phyloP scores from a whole-genome alignment of 345 rosid species.

The Hibiscus mutabilis region DNA sequence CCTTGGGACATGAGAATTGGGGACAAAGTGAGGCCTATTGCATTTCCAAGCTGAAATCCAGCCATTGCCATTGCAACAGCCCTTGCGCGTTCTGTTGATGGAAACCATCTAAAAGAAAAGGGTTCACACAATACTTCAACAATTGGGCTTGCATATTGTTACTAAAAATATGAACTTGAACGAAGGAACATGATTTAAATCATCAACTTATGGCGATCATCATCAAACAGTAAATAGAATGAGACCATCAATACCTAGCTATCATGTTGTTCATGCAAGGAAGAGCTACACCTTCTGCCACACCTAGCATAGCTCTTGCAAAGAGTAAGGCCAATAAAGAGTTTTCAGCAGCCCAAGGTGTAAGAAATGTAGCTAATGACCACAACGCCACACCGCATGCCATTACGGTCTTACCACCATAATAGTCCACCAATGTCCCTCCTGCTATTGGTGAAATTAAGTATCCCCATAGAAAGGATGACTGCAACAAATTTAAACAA shows the following conservation, averaged over 20 bases:
- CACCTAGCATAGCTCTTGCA: slow-evolving; percentile 68
- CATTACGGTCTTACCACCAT: slow-evolving; percentile 93
- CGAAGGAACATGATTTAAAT: not conserved
- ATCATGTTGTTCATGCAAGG: slow-evolving; percentile 99
- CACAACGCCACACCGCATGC: slow-evolving; percentile 90
- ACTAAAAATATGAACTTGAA: slow-evolving; percentile 10
- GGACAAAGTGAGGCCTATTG: slow-evolving; percentile 72
- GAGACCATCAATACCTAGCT: slow-evolving; percentile 49
- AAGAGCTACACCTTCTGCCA: slow-evolving; percentile 98
- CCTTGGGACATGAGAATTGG: slow-evolving; percentile 90
- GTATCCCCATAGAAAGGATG: slow-evolving; percentile 96
- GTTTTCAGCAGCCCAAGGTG: slow-evolving; percentile 96
- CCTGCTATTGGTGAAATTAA: slow-evolving; percentile 85
- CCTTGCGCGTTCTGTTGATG: slow-evolving; percentile 81
- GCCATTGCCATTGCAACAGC: slow-evolving; percentile 97
- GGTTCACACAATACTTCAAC: slow-evolving; percentile 22
- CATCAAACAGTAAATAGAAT: slow-evolving; percentile 17
- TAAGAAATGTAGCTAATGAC: slow-evolving; percentile 88
- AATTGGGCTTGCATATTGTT: slow-evolving; percentile 19
- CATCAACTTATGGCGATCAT: not conserved
- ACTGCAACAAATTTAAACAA: slow-evolving; percentile 41
- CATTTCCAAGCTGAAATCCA: slow-evolving; percentile 89
- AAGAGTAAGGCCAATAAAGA: slow-evolving; percentile 66
- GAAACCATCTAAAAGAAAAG: slow-evolving; percentile 84
- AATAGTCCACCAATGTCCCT: slow-evolving; percentile 83